Evolutionary conservation across 257 asterid species (phyloP), one percentile per base, ranked within the genome.

Genomic region (Solanum piurae): DNA sequence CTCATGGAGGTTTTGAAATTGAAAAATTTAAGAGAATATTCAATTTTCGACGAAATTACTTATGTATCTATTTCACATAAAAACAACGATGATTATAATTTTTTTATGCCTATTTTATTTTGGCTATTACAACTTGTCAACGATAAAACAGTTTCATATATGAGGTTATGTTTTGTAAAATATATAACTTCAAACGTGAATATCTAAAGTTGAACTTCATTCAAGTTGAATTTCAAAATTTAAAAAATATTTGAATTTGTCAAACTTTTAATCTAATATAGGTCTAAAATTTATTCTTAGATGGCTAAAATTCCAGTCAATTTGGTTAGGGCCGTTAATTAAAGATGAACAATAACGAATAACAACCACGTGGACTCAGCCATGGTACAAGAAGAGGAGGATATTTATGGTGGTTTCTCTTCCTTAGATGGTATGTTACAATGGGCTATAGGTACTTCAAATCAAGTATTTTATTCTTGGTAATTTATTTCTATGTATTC

Each of bases 351-450:
- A 14, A 33, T 18, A 11, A 34, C 46, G 16, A 46, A 34, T 18
- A 33, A 74, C 2, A 40, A 73, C 83, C 83, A 40, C 83, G 83
- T 76, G 83, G 52, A 44, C 52, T 44, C 52, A 5, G 91, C 88
- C 9, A 86, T 85, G 23, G 34, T 88, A 3, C 90, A 85, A 73
- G 94, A 90, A 42, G 88, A 88, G 73, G 89, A 89, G 69, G 90
- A 92, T 9, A 84, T 93, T 64, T 94, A 92, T 37, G 98, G 98
- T 34, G 98, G 98, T 20, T 95, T 95, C 90, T 95, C 98, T 88
- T 93, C 98, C 88, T 95, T 95, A 27, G 98, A 95, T 23, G 98
- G 98, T 42, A 94, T 94, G 98, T 64, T 95, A 49, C 98, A 95
- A 90, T 95, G 98, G 98, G 96, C 98, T 87, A 93, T 96, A 89